Percentiles rank a stretch among this genome's conserved stretches.
Evolutionary conservation across 176 grass and related monocot species (phyloP).

Genomic region (Lolium rigidum): DNA sequence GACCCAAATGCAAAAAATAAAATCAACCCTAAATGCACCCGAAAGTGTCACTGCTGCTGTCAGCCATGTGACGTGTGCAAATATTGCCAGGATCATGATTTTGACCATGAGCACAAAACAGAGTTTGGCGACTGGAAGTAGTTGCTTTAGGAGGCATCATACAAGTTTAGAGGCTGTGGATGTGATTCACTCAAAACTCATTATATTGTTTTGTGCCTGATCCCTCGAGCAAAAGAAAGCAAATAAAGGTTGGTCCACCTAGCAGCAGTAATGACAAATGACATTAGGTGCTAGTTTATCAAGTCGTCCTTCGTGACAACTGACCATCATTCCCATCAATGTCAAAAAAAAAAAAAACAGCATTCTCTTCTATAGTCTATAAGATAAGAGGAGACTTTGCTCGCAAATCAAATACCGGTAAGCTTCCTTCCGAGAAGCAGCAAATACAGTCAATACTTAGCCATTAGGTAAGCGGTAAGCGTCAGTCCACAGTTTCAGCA

Average conservation of each 20-base stretch:
- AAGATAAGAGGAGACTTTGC: background rate
- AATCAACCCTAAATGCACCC: too few relatives aligned
- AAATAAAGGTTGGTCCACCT: background rate
- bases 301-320: background rate
- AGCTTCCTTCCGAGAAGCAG: slow-evolving; percentile 29
- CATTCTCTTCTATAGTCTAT: slow-evolving; percentile 33
- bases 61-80: too few relatives aligned
- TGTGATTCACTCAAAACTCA: too few relatives aligned
- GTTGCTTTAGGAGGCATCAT: too few relatives aligned
- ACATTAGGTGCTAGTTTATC: too few relatives aligned
- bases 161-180: too few relatives aligned
- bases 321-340: background rate
- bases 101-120: too few relatives aligned
- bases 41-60: too few relatives aligned
- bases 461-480: slow-evolving; percentile 41
- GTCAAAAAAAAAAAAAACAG: background rate
- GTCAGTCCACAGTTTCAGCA: slow-evolving; percentile 3
- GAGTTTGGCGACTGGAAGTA: too few relatives aligned
- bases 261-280: background rate
- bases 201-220: background rate
- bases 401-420: background rate
- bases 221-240: background rate
- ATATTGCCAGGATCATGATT: too few relatives aligned
- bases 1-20: too few relatives aligned
- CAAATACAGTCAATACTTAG: slow-evolving; percentile 25